Evolutionary conservation across 495 filamentous ascomycete genomes (phyloP).

Genomic region (Clavariopsis aquatica): DNA sequence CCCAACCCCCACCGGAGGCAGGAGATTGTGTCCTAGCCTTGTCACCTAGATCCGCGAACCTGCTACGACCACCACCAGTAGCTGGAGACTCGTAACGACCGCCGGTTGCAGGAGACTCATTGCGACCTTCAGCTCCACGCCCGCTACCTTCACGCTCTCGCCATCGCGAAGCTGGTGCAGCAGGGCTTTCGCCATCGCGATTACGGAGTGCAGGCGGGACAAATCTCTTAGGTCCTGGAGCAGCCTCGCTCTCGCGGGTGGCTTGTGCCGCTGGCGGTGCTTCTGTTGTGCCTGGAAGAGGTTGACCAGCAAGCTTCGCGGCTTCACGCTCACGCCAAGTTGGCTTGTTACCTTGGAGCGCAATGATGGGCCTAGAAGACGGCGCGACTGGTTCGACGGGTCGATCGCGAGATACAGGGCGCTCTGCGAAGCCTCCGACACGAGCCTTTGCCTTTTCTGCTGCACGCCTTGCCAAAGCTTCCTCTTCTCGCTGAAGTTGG

Average conservation of each 20-base stretch:
- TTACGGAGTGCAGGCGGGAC: conserved; percentile 45
- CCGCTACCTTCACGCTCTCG: conserved; percentile 37
- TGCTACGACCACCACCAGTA: conserved; percentile 10
- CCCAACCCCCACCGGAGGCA: conserved; percentile 29
- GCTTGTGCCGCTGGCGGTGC: conserved; percentile 19
- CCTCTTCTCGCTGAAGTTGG: conserved; percentile 69
- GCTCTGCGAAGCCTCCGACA: conserved; percentile 47
- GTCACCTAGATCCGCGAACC: conserved; percentile 28
- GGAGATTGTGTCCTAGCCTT: conserved; percentile 34
- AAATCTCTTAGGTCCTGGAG: conserved; percentile 32
- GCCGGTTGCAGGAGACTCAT: conserved; percentile 41
- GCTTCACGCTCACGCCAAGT: conserved; percentile 87
- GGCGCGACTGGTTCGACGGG: conserved; percentile 28
- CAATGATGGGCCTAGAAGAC: conserved; percentile 65
- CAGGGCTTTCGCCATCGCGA: conserved; percentile 32
- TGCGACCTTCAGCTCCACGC: conserved; percentile 31
- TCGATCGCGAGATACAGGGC: conserved; percentile 38
- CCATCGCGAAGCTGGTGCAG: conserved; percentile 27
- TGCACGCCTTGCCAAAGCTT: conserved; percentile 59
- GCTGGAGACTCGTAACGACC: conserved; percentile 31
- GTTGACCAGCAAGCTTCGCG: conserved; percentile 51
- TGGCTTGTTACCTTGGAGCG: conserved; percentile 58
- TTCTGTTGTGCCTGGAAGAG: conserved; percentile 23
- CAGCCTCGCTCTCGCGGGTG: conserved; percentile 38
- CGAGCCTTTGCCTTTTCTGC: conserved; percentile 47